Conservation (phyloP, 2,329 filamentous ascomycete species). For the Aspergillus udagawae region DNA sequence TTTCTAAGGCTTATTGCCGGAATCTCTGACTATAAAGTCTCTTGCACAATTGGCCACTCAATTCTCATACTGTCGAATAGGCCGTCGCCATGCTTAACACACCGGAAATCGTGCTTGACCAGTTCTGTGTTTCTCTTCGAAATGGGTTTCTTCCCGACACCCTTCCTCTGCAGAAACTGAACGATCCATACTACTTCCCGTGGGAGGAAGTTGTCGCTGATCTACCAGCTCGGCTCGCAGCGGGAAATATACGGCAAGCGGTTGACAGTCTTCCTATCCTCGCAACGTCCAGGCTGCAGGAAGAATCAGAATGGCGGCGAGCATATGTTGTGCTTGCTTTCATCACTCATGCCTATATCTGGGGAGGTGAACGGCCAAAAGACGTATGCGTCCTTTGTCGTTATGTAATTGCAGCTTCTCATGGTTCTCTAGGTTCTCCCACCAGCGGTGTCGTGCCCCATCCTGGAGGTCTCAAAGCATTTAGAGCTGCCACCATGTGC, state of each 20-base stretch:
- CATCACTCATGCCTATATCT: slow-evolving; percentile 76
- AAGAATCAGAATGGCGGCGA: slow-evolving; percentile 81
- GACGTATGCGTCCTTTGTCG: slow-evolving; percentile 49
- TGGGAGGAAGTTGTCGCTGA: slow-evolving; percentile 81
- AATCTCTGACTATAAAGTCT: neutral
- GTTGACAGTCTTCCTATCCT: slow-evolving; percentile 75
- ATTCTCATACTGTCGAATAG: neutral
- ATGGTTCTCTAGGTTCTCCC: slow-evolving; percentile 28
- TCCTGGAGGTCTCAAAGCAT: slow-evolving; percentile 33
- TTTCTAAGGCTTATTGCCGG: neutral
- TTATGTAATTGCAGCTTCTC: neutral
- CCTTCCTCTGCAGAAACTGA: slow-evolving; percentile 68
- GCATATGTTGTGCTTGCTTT: slow-evolving; percentile 74
- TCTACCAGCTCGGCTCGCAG: slow-evolving; percentile 72
- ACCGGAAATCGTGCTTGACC: slow-evolving; percentile 48
- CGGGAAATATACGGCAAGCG: slow-evolving; percentile 67
- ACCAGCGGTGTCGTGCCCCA: slow-evolving; percentile 32
- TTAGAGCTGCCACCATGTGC: slow-evolving; percentile 39
- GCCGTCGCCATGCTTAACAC: slow-evolving; percentile 21
- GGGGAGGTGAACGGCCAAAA: slow-evolving; percentile 68
- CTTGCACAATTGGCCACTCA: neutral
- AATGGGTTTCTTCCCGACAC: slow-evolving; percentile 82
- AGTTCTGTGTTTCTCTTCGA: slow-evolving; percentile 57
- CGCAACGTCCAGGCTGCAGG: slow-evolving; percentile 68
- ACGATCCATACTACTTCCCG: slow-evolving; percentile 81